Evolutionary conservation across 1,284 basidiomycete species (phyloP).

Genomic region (Ceratobasidium sp.): DNA sequence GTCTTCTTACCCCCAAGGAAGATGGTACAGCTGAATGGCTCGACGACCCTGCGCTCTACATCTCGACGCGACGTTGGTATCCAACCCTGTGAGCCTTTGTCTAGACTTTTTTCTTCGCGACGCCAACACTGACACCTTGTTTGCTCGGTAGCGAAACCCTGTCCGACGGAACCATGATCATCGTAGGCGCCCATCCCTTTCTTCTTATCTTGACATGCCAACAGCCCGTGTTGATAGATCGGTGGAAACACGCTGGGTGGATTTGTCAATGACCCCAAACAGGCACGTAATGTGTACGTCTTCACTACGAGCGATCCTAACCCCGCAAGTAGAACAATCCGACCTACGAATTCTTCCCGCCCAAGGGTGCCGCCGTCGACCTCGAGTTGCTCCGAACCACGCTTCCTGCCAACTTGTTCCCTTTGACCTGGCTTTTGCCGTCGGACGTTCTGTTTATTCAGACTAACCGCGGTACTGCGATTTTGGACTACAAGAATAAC

Average conservation of each 20-base stretch:
- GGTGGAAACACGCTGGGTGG: constrained; percentile 81
- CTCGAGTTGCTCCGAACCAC: constrained; percentile 60
- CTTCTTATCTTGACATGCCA: neutral
- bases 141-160: constrained; percentile 37
- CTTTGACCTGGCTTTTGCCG: constrained; percentile 59
- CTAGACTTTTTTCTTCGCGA: neutral
- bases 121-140: neutral
- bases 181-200: constrained; percentile 32
- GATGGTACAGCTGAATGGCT: constrained; percentile 54
- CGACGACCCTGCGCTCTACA: constrained; percentile 47
- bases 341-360: constrained; percentile 81
- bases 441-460: constrained; percentile 53
- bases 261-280: constrained; percentile 67
- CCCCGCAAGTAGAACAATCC: constrained; percentile 52
- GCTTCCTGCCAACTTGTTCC: constrained; percentile 61
- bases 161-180: constrained; percentile 41
- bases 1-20: constrained; percentile 42
- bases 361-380: constrained; percentile 57
- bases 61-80: constrained; percentile 58
- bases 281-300: constrained; percentile 52
- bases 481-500: constrained; percentile 58
- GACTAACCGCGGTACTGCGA: constrained; percentile 54
- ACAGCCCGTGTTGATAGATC: constrained; percentile 58
- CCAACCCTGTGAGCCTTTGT: constrained; percentile 53
- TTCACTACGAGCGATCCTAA: neutral